A percentile compares a stretch with the other conserved stretches of the same genome.
Evolutionary conservation across 2,329 filamentous ascomycete species (phyloP).

Genomic region (Fusarium stilboides): DNA sequence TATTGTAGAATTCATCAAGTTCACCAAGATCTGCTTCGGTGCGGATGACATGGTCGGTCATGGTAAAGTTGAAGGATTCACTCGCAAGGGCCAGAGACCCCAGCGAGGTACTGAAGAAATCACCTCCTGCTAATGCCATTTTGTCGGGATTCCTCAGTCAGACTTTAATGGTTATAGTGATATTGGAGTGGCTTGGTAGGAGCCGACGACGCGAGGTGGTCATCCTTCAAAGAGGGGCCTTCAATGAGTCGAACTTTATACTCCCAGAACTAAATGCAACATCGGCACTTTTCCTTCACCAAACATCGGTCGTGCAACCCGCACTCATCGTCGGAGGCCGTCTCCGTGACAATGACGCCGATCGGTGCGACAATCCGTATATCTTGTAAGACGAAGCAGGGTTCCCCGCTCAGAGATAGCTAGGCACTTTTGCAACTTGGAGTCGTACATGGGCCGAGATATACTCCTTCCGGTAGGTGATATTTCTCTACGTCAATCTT

Average conservation of each 20-base stretch:
- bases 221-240: background rate
- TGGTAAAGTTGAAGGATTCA: slow-evolving; percentile 25
- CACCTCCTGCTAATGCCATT: slow-evolving; percentile 20
- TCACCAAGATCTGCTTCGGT: slow-evolving; percentile 34
- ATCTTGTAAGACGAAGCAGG: slow-evolving; percentile 21
- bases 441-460: slow-evolving; percentile 22
- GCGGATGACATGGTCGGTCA: slow-evolving; percentile 35
- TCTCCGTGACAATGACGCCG: slow-evolving; percentile 10
- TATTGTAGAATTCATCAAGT: slow-evolving; percentile 33
- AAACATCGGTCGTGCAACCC: slow-evolving; percentile 15
- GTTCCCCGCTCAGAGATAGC: slow-evolving; percentile 35
- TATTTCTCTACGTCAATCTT: slow-evolving; percentile 14
- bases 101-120: slow-evolving; percentile 1
- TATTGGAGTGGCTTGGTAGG: background rate
- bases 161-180: background rate
- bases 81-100: slow-evolving; percentile 2
- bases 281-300: background rate
- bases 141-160: background rate
- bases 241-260: slow-evolving; percentile 6
- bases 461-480: slow-evolving; percentile 37
- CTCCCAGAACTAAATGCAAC: background rate
- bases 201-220: background rate
- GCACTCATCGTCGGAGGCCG: slow-evolving; percentile 11
- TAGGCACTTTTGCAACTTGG: slow-evolving; percentile 34
- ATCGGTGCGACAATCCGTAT: slow-evolving; percentile 16